Conservation (phyloP, 495 filamentous ascomycete species). For the Neurospora tetrasperma region DNA sequence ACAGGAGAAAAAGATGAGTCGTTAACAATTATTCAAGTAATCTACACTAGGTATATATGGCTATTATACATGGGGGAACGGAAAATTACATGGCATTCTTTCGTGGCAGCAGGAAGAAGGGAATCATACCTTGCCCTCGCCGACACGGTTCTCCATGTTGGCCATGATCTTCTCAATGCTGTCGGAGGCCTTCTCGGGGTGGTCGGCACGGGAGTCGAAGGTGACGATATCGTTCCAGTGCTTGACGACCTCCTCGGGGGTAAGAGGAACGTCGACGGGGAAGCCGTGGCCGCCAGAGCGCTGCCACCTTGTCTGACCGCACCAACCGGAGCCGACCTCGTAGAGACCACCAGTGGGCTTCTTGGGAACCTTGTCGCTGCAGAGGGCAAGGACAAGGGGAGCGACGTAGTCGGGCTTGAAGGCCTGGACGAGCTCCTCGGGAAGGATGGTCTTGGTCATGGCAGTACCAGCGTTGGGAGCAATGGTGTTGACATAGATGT, state of each 20-base stretch:
- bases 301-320: slow-evolving; percentile 88
- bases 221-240: slow-evolving; percentile 71
- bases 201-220: slow-evolving; percentile 84
- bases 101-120: slow-evolving; percentile 9
- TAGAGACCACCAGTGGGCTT: slow-evolving; percentile 83
- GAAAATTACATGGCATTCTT: slow-evolving; percentile 8
- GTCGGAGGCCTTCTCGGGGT: slow-evolving; percentile 70
- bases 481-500: slow-evolving; percentile 97
- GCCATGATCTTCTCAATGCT: slow-evolving; percentile 81
- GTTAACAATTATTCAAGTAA: slow-evolving; percentile 19
- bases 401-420: slow-evolving; percentile 99
- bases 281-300: slow-evolving; percentile 84
- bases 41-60: slow-evolving; percentile 20
- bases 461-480: slow-evolving; percentile 94
- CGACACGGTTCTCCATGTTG: slow-evolving; percentile 70
- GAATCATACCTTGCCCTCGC: slow-evolving; percentile 39
- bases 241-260: slow-evolving; percentile 74
- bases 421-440: slow-evolving; percentile 95
- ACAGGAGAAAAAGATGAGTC: slow-evolving; percentile 12
- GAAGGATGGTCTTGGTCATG: slow-evolving; percentile 92
- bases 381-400: slow-evolving; percentile 77
- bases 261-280: slow-evolving; percentile 78
- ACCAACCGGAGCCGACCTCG: slow-evolving; percentile 95
- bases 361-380: slow-evolving; percentile 77
- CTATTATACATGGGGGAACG: slow-evolving; percentile 18